phyloP scores from a whole-genome alignment of 2,329 filamentous ascomycete species.

The Verticillium klebahnii region DNA sequence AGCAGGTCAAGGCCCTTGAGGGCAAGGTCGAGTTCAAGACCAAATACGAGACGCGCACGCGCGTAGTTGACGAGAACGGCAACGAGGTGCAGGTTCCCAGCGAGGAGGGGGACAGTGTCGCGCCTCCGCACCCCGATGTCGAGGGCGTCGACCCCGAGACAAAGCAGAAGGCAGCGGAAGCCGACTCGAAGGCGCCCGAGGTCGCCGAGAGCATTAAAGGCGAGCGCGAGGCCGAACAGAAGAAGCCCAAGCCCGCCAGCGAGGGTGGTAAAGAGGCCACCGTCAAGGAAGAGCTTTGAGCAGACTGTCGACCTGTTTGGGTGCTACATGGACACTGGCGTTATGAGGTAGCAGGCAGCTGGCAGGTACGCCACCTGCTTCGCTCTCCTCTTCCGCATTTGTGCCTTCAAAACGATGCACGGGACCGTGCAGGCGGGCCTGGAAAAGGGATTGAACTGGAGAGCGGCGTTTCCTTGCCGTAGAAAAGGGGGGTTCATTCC shows the following conservation, averaged over 20 bases:
- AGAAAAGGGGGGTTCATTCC: background rate
- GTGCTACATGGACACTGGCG: background rate
- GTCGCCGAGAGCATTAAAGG: slow-evolving; percentile 50
- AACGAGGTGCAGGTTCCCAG: slow-evolving; percentile 60
- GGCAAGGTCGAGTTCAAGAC: slow-evolving; percentile 96
- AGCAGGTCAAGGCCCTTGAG: slow-evolving; percentile 77
- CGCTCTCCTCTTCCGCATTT: background rate
- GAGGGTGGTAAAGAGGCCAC: slow-evolving; percentile 55
- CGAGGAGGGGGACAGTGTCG: slow-evolving; percentile 34
- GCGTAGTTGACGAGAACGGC: slow-evolving; percentile 73
- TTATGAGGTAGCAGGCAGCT: no score
- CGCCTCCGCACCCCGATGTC: slow-evolving; percentile 57
- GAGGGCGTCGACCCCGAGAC: slow-evolving; percentile 59
- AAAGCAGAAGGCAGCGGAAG: slow-evolving; percentile 31
- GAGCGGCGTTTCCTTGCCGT: background rate
- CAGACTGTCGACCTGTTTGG: background rate
- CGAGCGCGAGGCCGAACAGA: slow-evolving; percentile 51
- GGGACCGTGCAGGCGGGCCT: background rate
- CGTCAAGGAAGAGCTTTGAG: slow-evolving; percentile 31
- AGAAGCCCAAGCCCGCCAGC: slow-evolving; percentile 57
- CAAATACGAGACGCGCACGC: slow-evolving; percentile 89
- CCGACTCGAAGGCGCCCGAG: slow-evolving; percentile 34
- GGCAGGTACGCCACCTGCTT: background rate
- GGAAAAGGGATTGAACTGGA: background rate
- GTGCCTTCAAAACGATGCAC: background rate